phyloP scores from a whole-genome alignment of 805 yeast species.

The Starmerella floricola region DNA sequence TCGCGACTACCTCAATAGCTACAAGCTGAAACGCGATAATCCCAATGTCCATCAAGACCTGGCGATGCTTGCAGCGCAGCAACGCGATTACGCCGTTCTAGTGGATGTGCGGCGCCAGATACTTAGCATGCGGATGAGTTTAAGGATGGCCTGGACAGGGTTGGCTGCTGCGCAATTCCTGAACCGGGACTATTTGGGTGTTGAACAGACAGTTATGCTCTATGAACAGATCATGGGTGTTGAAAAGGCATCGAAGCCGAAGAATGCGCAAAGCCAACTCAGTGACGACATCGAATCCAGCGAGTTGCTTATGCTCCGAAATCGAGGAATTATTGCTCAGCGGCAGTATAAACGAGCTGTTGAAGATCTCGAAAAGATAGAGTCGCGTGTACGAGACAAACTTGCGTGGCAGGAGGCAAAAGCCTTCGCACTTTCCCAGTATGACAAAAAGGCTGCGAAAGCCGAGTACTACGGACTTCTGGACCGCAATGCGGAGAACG shows the following conservation, averaged over 20 bases:
- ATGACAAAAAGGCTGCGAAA: slow-evolving; percentile 52
- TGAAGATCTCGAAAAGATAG: slow-evolving; percentile 38
- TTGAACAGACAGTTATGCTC: slow-evolving; percentile 58
- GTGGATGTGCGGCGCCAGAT: slow-evolving; percentile 52
- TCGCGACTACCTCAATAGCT: slow-evolving; percentile 61
- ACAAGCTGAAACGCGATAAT: slow-evolving; percentile 67
- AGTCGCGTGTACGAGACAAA: slow-evolving; percentile 34
- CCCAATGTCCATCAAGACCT: slow-evolving; percentile 71
- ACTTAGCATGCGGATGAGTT: slow-evolving; percentile 41
- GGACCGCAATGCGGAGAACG: slow-evolving; percentile 76
- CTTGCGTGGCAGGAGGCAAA: slow-evolving; percentile 50
- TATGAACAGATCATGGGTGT: slow-evolving; percentile 51
- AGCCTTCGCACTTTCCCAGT: slow-evolving; percentile 49
- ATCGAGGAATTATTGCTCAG: slow-evolving; percentile 46
- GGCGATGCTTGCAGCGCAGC: slow-evolving; percentile 65
- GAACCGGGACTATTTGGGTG: slow-evolving; percentile 51
- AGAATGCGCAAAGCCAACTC: slow-evolving; percentile 8
- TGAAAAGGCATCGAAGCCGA: slow-evolving; percentile 44
- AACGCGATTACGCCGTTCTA: slow-evolving; percentile 56
- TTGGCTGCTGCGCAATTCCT: slow-evolving; percentile 59
- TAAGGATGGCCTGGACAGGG: slow-evolving; percentile 22
- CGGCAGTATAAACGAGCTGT: slow-evolving; percentile 59
- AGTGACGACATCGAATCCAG: slow-evolving; percentile 62
- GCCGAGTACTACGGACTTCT: slow-evolving; percentile 53
- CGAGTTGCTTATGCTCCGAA: slow-evolving; percentile 67